These are phyloP conservation scores for Sordariomycetes sp. DNA, from an alignment of 2,329 filamentous ascomycete genomes.

Conservation along the genomic window DNA sequence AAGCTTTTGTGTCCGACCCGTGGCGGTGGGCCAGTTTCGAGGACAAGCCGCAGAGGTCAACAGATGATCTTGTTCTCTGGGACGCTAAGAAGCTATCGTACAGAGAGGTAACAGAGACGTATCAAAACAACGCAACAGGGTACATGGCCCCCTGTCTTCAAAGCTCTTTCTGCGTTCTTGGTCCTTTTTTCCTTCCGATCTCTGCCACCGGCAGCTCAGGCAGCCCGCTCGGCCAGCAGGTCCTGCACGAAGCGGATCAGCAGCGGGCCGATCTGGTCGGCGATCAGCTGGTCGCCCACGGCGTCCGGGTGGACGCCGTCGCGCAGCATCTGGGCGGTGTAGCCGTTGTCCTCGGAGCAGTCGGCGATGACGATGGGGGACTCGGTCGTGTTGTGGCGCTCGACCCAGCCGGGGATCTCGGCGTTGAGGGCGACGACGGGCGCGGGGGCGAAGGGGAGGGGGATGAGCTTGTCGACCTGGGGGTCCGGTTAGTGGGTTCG, in stretches of 20 bases:
- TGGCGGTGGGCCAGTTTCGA: too few species aligned
- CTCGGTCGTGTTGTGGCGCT: conserved; percentile 19
- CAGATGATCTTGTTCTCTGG: background rate
- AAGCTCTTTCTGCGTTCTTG: too few species aligned
- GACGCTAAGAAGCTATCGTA: background rate
- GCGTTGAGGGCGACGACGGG: conserved; percentile 21
- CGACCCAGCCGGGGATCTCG: conserved; percentile 25
- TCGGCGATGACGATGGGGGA: conserved; percentile 29
- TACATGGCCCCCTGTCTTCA: background rate
- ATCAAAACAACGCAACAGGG: background rate
- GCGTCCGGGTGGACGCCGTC: conserved; percentile 30
- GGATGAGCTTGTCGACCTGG: conserved; percentile 5
- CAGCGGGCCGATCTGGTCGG: conserved; percentile 17
- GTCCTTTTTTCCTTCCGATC: background rate
- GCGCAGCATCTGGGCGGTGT: conserved; percentile 14
- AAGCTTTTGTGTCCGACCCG: too few species aligned
- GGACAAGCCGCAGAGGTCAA: too few species aligned
- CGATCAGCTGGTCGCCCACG: conserved; percentile 15
- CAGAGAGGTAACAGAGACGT: background rate
- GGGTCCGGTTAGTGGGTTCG: background rate
- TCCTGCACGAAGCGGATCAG: conserved; percentile 15
- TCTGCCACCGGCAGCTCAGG: background rate
- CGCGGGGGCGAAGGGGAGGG: conserved; percentile 1
- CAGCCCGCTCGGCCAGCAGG: background rate
- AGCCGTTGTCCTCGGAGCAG: conserved; percentile 19